These are phyloP conservation scores for Fusarium nematophilum DNA, from an alignment of 2,329 filamentous ascomycete species.

Conservation along the genomic window DNA sequence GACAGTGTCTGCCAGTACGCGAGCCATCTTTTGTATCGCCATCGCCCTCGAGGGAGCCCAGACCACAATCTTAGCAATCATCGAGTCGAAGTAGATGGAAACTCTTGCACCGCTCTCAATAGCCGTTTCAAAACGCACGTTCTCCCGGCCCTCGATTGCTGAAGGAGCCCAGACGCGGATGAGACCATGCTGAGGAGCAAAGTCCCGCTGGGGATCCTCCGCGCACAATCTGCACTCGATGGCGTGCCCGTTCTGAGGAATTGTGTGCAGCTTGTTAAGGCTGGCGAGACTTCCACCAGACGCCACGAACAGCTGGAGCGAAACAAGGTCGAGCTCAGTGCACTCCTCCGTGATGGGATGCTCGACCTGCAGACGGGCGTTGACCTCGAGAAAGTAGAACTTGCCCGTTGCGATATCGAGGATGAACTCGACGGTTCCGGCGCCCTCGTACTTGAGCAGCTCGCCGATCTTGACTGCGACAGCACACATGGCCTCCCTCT, in stretches of 20 bases:
- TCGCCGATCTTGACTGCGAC: too few relatives aligned
- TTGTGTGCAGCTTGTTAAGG: background rate
- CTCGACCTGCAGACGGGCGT: constrained; percentile 58
- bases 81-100: constrained; percentile 59
- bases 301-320: too few relatives aligned
- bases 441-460: too few relatives aligned
- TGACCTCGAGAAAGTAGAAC: constrained; percentile 60
- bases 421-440: too few relatives aligned
- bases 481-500: too few relatives aligned
- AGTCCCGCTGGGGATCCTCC: constrained; percentile 53
- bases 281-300: too few relatives aligned
- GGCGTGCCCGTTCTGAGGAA: constrained; percentile 50
- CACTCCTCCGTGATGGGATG: constrained; percentile 47
- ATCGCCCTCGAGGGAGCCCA: constrained; percentile 52
- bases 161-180: constrained; percentile 48
- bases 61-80: constrained; percentile 60
- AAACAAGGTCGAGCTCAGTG: constrained; percentile 19
- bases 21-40: constrained; percentile 51
- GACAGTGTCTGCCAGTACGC: constrained; percentile 48
- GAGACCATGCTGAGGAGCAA: constrained; percentile 50
- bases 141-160: background rate
- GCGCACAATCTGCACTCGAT: constrained; percentile 59
- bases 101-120: constrained; percentile 51
- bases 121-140: constrained; percentile 56
- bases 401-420: constrained; percentile 44